Evolutionary conservation across 805 yeast genomes (phyloP), one percentile per base, ranked within the genome.

Genomic region (Wickerhamomyces queroliae): DNA sequence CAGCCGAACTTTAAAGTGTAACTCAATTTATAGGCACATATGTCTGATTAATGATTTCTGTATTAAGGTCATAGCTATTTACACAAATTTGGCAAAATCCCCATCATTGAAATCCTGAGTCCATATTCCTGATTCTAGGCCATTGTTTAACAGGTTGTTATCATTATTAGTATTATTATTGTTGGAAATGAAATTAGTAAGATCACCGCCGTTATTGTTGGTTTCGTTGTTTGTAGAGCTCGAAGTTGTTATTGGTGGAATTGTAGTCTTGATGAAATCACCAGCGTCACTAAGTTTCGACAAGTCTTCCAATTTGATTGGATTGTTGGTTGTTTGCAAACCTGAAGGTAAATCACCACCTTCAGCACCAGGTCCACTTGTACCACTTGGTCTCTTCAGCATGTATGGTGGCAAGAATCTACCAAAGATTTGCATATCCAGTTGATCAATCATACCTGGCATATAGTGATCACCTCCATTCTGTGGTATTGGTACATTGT

Each of bases 391-490:
- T 26, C 56, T 47, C 38, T 62, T 61, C 32, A 80, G 67, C 95
- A 86, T 86, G 55, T 84, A 86, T 3, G 95, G 93, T 3, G 95
- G 95, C 36, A 86, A 56, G 46, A 83, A 80, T 29, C 85, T 65
- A 1, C 96, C 96, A 66, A 88, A 88, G 16, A 88, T 71, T 53
- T 86, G 90, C 53, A 86, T 77, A 56, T 88, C 96, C 35, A 88
- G 61, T 48, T 82, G 84, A 57, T 88, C 95, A 69, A 88, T 83
- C 32, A 85, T 81, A 5, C 95, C 93, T 2, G 93, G 87, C 44
- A 84, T 70, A 50, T 85, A 84, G 3, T 36, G 24, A 16, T 52
- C 56, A 28, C 31, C 31, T 28, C 20, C 7, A 4, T 16, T 20
- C 12, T 5, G 9, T 16, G 17, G 31, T 20, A 4, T 18, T 13